Evolutionary conservation across 192 early-diverging fungal genomes (phyloP).

Genomic region (Radiomyces spectabilis): DNA sequence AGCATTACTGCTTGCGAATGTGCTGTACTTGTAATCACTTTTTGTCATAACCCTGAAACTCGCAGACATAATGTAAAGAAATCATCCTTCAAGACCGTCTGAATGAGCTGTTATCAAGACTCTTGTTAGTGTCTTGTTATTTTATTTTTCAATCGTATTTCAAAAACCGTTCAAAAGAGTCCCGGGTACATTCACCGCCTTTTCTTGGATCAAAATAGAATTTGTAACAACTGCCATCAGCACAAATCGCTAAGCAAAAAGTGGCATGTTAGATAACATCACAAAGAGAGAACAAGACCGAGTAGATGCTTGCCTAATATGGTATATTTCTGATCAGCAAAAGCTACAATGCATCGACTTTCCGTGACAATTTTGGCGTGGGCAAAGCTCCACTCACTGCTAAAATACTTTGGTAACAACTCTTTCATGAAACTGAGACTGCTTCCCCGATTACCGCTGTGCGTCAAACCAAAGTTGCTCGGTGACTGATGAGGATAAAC

Average conservation of each 20-base stretch:
- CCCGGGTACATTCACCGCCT: conserved; percentile 60
- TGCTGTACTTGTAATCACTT: no score
- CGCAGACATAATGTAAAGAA: no score
- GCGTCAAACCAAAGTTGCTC: conserved; percentile 20
- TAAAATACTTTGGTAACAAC: conserved; percentile 88
- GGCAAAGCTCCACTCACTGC: conserved; percentile 90
- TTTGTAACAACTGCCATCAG: conserved; percentile 82
- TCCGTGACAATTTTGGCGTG: conserved; percentile 74
- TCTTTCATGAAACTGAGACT: conserved; percentile 69
- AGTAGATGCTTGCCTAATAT: conserved; percentile 45
- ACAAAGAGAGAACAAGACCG: neutral
- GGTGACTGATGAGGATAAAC: conserved; percentile 4
- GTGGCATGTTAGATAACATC: neutral
- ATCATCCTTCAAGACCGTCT: no score
- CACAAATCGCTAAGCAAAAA: conserved; percentile 58
- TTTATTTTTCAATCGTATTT: no score
- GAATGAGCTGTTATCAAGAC: no score
- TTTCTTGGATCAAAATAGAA: conserved; percentile 72
- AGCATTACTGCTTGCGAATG: no score
- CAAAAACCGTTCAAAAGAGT: conserved; percentile 37
- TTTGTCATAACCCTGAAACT: no score
- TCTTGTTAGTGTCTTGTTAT: no score
- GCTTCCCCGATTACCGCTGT: conserved; percentile 41
- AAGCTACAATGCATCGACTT: conserved; percentile 74
- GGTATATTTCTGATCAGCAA: conserved; percentile 70